Evolutionary conservation across 192 early-diverging fungal genomes (phyloP).

Genomic region (Diversispora eburnea): DNA sequence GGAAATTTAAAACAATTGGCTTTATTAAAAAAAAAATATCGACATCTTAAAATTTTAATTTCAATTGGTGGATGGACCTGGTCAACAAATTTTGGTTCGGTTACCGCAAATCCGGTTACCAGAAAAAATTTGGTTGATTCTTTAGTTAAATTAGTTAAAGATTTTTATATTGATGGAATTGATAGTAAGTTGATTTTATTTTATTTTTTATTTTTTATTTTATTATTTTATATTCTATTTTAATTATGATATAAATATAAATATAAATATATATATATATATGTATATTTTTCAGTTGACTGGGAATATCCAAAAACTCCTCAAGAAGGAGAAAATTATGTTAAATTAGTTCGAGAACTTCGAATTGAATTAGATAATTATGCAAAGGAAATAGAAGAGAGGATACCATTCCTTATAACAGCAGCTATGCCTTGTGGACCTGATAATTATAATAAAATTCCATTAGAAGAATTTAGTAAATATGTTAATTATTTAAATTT

Average conservation of each 20-base stretch:
- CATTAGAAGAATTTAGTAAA: constrained; percentile 57
- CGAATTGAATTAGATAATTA: constrained; percentile 63
- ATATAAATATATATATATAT: not conserved
- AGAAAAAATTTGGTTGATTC: constrained; percentile 58
- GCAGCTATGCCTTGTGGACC: constrained; percentile 66
- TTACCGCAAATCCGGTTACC: constrained; percentile 47
- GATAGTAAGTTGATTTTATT: constrained; percentile 38
- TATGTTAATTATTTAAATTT: constrained; percentile 79
- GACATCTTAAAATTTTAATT: constrained; percentile 64
- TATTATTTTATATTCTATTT: not conserved
- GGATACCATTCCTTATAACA: constrained; percentile 55
- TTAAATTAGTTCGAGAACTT: constrained; percentile 67
- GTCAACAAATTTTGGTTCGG: constrained; percentile 66
- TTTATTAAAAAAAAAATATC: constrained; percentile 64
- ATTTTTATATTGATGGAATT: constrained; percentile 54
- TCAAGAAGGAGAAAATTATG: constrained; percentile 79
- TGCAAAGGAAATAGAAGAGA: constrained; percentile 34
- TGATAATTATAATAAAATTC: constrained; percentile 57
- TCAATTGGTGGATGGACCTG: constrained; percentile 79
- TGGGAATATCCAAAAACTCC: constrained; percentile 78
- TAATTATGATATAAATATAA: not conserved
- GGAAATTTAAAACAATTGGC: constrained; percentile 64
- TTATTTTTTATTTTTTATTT: constrained; percentile 1
- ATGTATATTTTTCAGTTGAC: constrained; percentile 40
- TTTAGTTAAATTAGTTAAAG: constrained; percentile 42